Conservation (phyloP, 225 moss, liverwort and hornwort species). For the Lunularia cruciata region DNA sequence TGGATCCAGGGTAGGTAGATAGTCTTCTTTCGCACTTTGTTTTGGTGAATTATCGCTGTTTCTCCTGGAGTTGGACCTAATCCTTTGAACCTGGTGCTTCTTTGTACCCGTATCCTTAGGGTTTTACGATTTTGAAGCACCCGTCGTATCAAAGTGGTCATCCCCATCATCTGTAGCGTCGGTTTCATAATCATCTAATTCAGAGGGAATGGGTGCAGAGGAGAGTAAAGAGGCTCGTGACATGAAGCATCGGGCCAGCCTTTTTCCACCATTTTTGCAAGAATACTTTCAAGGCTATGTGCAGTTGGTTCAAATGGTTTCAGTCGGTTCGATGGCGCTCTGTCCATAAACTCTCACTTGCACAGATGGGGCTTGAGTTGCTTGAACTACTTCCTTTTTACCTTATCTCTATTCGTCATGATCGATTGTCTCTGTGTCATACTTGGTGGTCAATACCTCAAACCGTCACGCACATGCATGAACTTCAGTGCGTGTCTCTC, state of each 20-base stretch:
- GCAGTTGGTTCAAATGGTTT: neutral
- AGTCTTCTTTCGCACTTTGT: neutral
- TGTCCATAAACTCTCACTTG: neutral
- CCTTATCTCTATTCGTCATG: constrained; percentile 3
- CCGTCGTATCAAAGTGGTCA: neutral
- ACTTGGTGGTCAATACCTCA: neutral
- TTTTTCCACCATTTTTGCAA: constrained; percentile 2
- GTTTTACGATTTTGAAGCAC: neutral
- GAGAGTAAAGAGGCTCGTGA: neutral
- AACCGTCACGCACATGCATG: neutral
- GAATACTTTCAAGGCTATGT: neutral
- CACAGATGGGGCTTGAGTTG: too few species aligned
- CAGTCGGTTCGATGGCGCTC: too few species aligned
- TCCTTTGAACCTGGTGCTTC: neutral
- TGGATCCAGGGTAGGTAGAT: too few species aligned
- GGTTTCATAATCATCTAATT: neutral
- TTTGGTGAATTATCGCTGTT: neutral
- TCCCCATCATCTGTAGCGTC: neutral
- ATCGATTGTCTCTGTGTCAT: neutral
- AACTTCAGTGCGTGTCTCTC: too few species aligned
- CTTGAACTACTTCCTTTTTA: neutral
- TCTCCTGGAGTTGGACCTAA: neutral
- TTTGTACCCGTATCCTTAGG: neutral
- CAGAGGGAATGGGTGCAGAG: neutral
- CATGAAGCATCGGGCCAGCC: constrained; percentile 7